phyloP scores from a whole-genome alignment of 2,329 filamentous ascomycete genomes.

The Pseudogymnoascus destructans region DNA sequence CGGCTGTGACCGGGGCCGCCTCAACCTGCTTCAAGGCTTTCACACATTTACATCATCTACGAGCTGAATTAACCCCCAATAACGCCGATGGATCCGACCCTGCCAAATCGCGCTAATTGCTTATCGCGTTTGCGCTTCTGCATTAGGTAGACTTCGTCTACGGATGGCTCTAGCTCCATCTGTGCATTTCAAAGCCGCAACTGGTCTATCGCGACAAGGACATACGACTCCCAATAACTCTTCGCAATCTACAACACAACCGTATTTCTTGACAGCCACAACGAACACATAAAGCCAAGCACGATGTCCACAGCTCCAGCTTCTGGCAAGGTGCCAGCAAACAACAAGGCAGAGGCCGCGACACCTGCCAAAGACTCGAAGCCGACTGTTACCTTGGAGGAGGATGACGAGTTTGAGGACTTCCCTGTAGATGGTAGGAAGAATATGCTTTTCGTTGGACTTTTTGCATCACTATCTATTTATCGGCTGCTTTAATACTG shows the following conservation, averaged over 20 bases:
- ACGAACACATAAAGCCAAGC: neutral
- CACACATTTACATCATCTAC: neutral
- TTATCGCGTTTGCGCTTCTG: conserved; percentile 9
- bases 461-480: neutral
- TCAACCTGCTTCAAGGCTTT: neutral
- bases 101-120: neutral
- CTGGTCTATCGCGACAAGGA: conserved; percentile 2
- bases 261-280: neutral
- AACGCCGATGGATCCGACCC: conserved; percentile 7
- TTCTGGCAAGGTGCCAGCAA: neutral
- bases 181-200: conserved; percentile 6
- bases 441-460: neutral
- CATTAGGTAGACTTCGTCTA: neutral
- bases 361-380: conserved; percentile 29
- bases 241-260: neutral
- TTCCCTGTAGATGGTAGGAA: conserved; percentile 83
- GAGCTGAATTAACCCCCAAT: neutral
- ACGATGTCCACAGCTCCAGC: conserved; percentile 6
- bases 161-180: conserved; percentile 6
- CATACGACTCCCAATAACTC: neutral
- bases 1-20: neutral
- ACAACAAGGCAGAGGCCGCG: conserved; percentile 17
- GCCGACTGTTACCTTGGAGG: conserved; percentile 57
- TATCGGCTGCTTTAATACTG: neutral
- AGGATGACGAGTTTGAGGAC: conserved; percentile 98